Conservation (phyloP, 2,329 filamentous ascomycete genomes). For the Aspergillus fructus region DNA sequence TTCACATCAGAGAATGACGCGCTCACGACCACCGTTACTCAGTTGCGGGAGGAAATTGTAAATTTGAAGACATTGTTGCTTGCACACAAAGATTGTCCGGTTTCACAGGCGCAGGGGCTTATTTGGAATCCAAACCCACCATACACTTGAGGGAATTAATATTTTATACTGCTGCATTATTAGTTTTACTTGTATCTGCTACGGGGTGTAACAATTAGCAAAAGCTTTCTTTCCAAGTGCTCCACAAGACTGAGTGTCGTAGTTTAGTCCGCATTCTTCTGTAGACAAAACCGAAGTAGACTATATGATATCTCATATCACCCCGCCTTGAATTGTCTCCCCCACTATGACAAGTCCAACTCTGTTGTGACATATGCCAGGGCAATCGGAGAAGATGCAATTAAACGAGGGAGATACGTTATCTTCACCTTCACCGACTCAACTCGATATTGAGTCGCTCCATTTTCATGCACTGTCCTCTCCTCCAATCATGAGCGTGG, state of each 20-base stretch:
- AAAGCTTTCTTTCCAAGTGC: background rate
- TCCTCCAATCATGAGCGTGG: too few relatives aligned
- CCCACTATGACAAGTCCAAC: background rate
- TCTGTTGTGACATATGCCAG: background rate
- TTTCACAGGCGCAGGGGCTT: constrained; percentile 82
- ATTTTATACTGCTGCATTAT: constrained; percentile 1
- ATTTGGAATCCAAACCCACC: constrained; percentile 14
- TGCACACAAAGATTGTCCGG: constrained; percentile 93
- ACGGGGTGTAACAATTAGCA: constrained; percentile 7
- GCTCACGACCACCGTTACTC: constrained; percentile 77
- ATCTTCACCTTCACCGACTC: background rate
- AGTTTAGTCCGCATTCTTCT: background rate
- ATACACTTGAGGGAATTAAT: constrained; percentile 12
- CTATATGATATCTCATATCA: background rate
- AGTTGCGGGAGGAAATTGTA: constrained; percentile 87
- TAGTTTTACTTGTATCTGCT: constrained; percentile 1
- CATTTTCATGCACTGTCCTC: too few relatives aligned
- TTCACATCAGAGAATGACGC: constrained; percentile 90
- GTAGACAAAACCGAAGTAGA: too few relatives aligned
- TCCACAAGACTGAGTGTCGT: background rate
- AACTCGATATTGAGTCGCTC: too few relatives aligned
- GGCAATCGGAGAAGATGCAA: background rate
- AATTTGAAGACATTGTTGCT: constrained; percentile 90
- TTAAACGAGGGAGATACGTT: too few relatives aligned
- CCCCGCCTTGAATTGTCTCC: background rate